Percentiles rank a stretch among this genome's conserved stretches.
These are phyloP conservation scores for Canariomyces notabilis DNA, from an alignment of 2,329 filamentous ascomycete species.

Conservation along the genomic window DNA sequence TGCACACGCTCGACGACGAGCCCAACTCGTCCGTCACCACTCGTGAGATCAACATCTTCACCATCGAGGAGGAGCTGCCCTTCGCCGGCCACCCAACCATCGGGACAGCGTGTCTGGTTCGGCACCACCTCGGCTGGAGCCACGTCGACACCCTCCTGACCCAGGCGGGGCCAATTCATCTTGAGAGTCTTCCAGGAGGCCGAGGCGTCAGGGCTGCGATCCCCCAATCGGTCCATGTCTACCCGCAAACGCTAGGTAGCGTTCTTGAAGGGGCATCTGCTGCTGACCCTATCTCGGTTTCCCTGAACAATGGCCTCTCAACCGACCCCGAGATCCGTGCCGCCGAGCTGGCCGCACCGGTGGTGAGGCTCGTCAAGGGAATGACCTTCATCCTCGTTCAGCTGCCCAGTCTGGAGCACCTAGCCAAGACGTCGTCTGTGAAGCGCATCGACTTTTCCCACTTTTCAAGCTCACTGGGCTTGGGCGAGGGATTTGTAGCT, in stretches of 20 bases:
- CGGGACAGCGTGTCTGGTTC: constrained; percentile 49
- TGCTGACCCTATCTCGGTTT: constrained; percentile 22
- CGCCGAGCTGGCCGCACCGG: constrained; percentile 40
- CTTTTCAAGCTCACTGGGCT: constrained; percentile 39
- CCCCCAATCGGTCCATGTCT: constrained; percentile 62
- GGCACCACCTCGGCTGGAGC: constrained; percentile 30
- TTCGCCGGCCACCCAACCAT: constrained; percentile 61
- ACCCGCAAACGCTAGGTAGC: constrained; percentile 39
- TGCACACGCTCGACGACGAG: constrained; percentile 42
- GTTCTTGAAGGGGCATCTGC: constrained; percentile 25
- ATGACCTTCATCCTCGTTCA: constrained; percentile 67
- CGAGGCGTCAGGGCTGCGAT: constrained; percentile 56
- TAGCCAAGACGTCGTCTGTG: constrained; percentile 39
- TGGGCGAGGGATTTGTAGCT: constrained; percentile 46
- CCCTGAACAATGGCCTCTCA: constrained; percentile 31
- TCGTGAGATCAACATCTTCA: constrained; percentile 55
- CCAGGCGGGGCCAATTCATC: constrained; percentile 52
- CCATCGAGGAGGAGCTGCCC: constrained; percentile 47
- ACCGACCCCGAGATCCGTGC: constrained; percentile 27
- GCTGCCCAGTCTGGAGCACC: constrained; percentile 54
- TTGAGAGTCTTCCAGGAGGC: constrained; percentile 33
- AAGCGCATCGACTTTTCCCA: constrained; percentile 31
- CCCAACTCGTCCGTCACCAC: constrained; percentile 23
- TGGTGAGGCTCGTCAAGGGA: constrained; percentile 64
- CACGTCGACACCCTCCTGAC: constrained; percentile 43